These are phyloP conservation scores for Russula earlei DNA, from an alignment of 768 basidiomycete species.

Conservation along the genomic window DNA sequence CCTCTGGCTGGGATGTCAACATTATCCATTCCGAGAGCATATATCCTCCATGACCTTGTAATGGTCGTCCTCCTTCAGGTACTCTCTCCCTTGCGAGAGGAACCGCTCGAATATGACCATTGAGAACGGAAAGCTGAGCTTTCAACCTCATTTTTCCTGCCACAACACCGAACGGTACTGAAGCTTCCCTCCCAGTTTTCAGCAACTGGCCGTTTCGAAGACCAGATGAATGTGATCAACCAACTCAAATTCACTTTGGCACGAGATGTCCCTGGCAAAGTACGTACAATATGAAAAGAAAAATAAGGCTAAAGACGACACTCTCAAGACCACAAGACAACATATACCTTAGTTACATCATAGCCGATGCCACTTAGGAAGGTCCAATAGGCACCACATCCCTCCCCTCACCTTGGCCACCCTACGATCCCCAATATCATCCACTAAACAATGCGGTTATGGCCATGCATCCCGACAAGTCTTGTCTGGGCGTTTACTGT, in stretches of 20 bases:
- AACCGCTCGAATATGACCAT: constrained; percentile 1
- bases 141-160: background rate
- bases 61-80: constrained; percentile 9
- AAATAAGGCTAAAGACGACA: background rate
- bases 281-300: background rate
- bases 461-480: constrained; percentile 53
- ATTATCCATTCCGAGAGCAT: background rate
- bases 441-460: background rate
- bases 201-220: no score
- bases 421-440: background rate
- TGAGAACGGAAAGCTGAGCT: constrained; percentile 16
- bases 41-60: constrained; percentile 1
- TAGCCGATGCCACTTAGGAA: background rate
- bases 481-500: constrained; percentile 69
- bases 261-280: background rate
- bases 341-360: background rate
- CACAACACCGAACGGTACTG: no score
- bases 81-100: constrained; percentile 3
- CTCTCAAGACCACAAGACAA: background rate
- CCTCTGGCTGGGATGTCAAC: constrained; percentile 3
- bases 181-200: no score
- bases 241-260: no score
- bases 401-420: background rate
- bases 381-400: background rate
- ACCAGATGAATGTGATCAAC: no score